Evolutionary conservation across 2,329 filamentous ascomycete species (phyloP).

Genomic region (Tolypocladium ophioglossoides): DNA sequence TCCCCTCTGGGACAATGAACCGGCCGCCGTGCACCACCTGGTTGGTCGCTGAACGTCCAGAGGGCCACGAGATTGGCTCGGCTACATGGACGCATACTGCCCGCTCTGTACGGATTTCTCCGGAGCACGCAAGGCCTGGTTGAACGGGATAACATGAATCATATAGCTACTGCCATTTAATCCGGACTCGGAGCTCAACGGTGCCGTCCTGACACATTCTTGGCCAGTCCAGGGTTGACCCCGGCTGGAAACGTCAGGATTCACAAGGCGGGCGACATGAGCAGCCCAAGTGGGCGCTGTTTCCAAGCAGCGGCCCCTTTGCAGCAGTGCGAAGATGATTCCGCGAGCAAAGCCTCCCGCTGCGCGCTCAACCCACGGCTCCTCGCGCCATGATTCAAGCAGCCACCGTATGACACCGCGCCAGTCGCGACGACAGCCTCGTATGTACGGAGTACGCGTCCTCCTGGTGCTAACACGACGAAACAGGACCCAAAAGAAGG

Average conservation of each 20-base stretch:
- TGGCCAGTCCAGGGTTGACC: neutral
- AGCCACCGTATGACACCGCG: neutral
- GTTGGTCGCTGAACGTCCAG: neutral
- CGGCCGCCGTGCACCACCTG: neutral
- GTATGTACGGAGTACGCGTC: no score
- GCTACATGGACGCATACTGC: neutral
- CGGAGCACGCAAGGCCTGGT: neutral
- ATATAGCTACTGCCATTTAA: neutral
- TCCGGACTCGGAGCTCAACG: no score
- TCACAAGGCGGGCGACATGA: neutral
- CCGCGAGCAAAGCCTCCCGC: neutral
- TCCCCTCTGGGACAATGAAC: neutral
- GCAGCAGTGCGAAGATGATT: neutral
- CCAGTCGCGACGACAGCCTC: no score
- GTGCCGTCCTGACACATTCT: no score
- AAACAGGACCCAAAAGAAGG: neutral
- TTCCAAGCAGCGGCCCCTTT: neutral
- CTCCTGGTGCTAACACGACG: no score
- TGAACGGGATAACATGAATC: neutral
- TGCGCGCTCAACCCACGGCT: neutral
- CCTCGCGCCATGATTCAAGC: neutral
- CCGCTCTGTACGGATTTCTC: no score
- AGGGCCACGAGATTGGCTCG: no score
- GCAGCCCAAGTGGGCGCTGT: neutral
- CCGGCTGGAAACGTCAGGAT: neutral